A percentile compares a stretch with the other conserved stretches of the same genome.
phyloP scores from a whole-genome alignment of 78 protist species.

The Dictyostelium purpureum region DNA sequence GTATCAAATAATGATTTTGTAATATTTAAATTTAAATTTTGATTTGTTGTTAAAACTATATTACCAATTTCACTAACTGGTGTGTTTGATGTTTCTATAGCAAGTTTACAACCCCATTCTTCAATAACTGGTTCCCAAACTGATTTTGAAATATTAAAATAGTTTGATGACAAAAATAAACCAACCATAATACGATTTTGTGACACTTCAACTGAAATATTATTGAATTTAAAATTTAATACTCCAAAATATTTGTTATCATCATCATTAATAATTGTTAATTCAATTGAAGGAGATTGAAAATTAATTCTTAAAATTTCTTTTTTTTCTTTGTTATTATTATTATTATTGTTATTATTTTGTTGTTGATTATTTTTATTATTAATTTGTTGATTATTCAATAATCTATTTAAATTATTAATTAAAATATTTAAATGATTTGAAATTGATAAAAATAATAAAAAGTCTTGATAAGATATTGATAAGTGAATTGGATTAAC shows the following conservation, averaged over 20 bases:
- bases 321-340: background rate
- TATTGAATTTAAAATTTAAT: background rate
- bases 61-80: background rate
- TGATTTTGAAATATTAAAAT: conserved; percentile 44
- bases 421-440: background rate
- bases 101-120: conserved; percentile 58
- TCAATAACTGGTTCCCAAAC: conserved; percentile 66
- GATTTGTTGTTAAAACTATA: conserved; percentile 21
- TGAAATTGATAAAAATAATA: conserved; percentile 9
- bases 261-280: conserved; percentile 57
- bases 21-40: conserved; percentile 29
- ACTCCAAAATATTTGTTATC: conserved; percentile 38
- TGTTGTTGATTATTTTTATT: background rate
- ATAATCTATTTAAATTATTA: background rate
- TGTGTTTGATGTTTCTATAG: background rate
- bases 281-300: conserved; percentile 11
- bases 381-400: background rate
- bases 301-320: conserved; percentile 17
- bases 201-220: conserved; percentile 33
- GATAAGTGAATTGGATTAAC: conserved; percentile 53
- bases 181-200: background rate
- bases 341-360: background rate
- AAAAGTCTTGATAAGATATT: conserved; percentile 51
- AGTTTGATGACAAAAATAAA: conserved; percentile 31
- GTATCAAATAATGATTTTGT: conserved; percentile 50